Percentiles rank a stretch among this genome's conserved stretches.
Conservation (phyloP, 108 stramenopile genomes). For the Cyclotella sp. region DNA sequence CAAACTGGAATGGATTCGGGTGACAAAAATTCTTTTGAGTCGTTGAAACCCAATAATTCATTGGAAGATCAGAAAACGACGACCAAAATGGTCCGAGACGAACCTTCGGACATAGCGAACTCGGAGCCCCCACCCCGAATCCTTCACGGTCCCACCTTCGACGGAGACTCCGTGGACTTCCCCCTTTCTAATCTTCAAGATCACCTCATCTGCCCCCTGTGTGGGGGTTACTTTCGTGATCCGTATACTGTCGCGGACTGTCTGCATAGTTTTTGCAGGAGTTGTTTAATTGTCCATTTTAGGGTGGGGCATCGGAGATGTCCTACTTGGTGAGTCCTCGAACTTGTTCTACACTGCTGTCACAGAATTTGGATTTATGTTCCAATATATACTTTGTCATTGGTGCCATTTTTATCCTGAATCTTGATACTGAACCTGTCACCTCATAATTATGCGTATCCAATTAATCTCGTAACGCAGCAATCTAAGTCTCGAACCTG, state of each 20-base stretch:
- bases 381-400: background rate
- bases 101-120: background rate
- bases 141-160: background rate
- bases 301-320: constrained; percentile 38
- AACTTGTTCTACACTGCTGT: background rate
- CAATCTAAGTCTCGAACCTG: constrained; percentile 43
- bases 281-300: constrained; percentile 60
- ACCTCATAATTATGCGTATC: background rate
- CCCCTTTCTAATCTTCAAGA: constrained; percentile 40
- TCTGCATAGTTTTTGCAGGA: constrained; percentile 75
- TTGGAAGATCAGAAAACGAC: background rate
- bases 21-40: too few species aligned
- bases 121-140: background rate
- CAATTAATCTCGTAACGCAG: constrained; percentile 11
- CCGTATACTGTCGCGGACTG: constrained; percentile 73
- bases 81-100: background rate
- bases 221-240: constrained; percentile 69
- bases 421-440: background rate
- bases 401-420: background rate
- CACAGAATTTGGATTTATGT: background rate
- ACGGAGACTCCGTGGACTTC: constrained; percentile 38
- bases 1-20: too few species aligned
- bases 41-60: too few species aligned
- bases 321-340: constrained; percentile 46
- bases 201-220: constrained; percentile 64